phyloP scores from a whole-genome alignment of 371 early-diverging fungal species.

The Mucor plumbeus region DNA sequence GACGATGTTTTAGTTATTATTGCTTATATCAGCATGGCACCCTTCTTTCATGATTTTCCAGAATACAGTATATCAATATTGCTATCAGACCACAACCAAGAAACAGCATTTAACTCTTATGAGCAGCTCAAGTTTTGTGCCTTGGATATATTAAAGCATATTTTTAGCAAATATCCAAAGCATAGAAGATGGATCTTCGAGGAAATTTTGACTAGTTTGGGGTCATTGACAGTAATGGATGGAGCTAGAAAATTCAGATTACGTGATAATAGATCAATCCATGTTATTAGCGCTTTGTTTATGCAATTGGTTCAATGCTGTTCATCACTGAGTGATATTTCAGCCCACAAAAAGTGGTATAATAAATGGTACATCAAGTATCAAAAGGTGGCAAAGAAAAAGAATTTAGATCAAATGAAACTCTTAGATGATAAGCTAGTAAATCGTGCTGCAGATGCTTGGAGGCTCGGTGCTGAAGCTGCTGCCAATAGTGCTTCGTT shows the following conservation, averaged over 20 bases:
- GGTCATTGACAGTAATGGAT: conserved; percentile 64
- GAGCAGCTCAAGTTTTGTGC: conserved; percentile 57
- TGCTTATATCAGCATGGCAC: conserved; percentile 45
- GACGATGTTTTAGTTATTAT: conserved; percentile 44
- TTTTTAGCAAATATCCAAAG: conserved; percentile 67
- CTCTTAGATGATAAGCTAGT: conserved; percentile 28
- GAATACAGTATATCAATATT: conserved; percentile 26
- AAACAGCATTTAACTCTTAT: conserved; percentile 40
- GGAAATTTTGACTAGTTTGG: conserved; percentile 78
- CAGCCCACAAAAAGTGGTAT: conserved; percentile 34
- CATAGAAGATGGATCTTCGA: conserved; percentile 86
- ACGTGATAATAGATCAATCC: conserved; percentile 70
- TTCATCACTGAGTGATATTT: conserved; percentile 39
- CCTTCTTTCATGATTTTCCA: conserved; percentile 47
- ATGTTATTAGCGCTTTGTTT: conserved; percentile 80
- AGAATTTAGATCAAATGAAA: conserved; percentile 29
- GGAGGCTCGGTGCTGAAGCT: conserved; percentile 55
- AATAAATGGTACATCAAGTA: conserved; percentile 38
- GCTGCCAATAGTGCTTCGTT: conserved; percentile 66
- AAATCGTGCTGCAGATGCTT: conserved; percentile 28
- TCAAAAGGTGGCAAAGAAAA: conserved; percentile 39
- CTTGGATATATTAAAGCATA: conserved; percentile 49
- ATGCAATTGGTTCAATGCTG: conserved; percentile 82
- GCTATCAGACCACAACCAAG: background rate
- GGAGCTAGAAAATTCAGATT: conserved; percentile 62